These are phyloP conservation scores for Beauveria bassiana DNA, from an alignment of 2,329 filamentous ascomycete species.

Conservation along the genomic window DNA sequence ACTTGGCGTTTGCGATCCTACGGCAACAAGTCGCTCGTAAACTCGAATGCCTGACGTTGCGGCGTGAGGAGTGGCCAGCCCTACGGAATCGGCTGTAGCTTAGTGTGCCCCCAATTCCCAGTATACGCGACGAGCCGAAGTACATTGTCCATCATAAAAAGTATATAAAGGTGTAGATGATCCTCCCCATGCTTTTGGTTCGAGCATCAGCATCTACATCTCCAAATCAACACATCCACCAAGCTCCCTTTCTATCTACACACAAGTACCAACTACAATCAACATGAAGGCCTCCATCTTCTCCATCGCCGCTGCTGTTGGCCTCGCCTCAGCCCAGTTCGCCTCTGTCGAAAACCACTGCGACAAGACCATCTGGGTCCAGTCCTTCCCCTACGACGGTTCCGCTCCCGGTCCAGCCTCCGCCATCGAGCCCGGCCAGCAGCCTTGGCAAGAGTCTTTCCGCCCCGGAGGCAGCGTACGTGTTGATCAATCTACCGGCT, in stretches of 20 bases:
- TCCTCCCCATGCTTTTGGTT: background rate
- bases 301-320: slow-evolving; percentile 24
- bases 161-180: background rate
- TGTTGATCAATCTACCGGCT: background rate
- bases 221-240: background rate
- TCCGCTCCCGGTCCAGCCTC: slow-evolving; percentile 24
- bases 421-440: slow-evolving; percentile 17
- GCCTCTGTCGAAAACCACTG: slow-evolving; percentile 31
- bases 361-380: slow-evolving; percentile 25
- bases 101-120: background rate
- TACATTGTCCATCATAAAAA: background rate
- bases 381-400: slow-evolving; percentile 29
- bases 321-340: slow-evolving; percentile 25
- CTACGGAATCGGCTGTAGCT: background rate
- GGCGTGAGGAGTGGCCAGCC: background rate
- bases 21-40: background rate
- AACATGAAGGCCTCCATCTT: slow-evolving; percentile 24
- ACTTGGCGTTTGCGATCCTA: background rate
- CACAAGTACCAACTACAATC: background rate
- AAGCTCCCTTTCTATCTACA: background rate
- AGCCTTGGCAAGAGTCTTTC: slow-evolving; percentile 16
- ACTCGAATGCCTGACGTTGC: background rate
- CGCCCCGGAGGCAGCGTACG: slow-evolving; percentile 28
- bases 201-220: background rate
- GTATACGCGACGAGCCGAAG: background rate